A percentile compares a stretch with the other conserved stretches of the same genome.
These are phyloP conservation scores for Pythium oligandrum DNA, from an alignment of 352 stramenopile species.

Conservation along the genomic window DNA sequence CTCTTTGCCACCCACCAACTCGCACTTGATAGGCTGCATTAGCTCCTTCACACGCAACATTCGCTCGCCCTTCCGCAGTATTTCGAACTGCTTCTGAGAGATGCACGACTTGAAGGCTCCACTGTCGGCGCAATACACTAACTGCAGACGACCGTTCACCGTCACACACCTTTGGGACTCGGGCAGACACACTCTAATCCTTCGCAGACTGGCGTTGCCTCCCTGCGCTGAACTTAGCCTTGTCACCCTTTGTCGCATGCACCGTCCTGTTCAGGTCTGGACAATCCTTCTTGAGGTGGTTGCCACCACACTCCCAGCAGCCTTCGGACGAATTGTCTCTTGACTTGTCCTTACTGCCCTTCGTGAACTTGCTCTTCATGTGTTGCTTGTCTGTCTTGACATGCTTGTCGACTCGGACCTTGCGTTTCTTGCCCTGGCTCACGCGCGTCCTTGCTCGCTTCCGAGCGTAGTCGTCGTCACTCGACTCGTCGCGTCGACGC, in stretches of 20 bases:
- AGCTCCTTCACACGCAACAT: background rate
- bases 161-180: background rate
- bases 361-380: background rate
- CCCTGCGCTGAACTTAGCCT: conserved; percentile 11
- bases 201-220: background rate
- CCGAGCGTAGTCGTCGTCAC: too few species aligned
- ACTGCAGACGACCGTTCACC: background rate
- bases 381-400: background rate
- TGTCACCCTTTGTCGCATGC: background rate
- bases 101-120: conserved; percentile 1
- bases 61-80: background rate
- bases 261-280: background rate
- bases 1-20: background rate
- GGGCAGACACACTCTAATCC: conserved; percentile 3
- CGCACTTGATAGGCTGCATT: background rate
- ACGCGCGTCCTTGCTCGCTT: background rate
- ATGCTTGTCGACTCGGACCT: background rate
- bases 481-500: too few species aligned
- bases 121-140: conserved; percentile 5
- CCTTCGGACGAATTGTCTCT: background rate
- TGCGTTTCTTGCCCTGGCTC: background rate
- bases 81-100: background rate
- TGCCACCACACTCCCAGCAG: background rate
- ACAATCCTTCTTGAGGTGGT: background rate
- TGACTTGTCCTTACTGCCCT: background rate